Evolutionary conservation across 805 yeast species (phyloP), one percentile per base, ranked within the genome.

Genomic region (Isabelozyma pseudorhagii): DNA sequence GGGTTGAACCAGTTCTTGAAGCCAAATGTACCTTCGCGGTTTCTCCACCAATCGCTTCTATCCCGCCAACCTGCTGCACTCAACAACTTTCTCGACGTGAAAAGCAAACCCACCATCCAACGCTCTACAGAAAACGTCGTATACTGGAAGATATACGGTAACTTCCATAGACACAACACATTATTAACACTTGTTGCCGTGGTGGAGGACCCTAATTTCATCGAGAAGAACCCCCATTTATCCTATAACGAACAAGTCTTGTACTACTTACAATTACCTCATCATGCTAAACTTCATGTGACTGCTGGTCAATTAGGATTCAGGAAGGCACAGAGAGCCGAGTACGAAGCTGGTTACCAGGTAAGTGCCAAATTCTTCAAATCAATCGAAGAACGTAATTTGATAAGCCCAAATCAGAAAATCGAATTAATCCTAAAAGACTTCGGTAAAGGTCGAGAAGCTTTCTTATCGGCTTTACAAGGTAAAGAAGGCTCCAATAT

Each of bases 311-410:
- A 81, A 63, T 74, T 90, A 46, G 99, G 98, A 3, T 93, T 91
- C 75, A 81, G 90, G 61, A 90, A 91, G 61, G 82, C 94, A 14
- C 90, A 90, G 49, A 83, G 97, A 69, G 89, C 96, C 45, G 96
- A 90, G 67, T 89, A 89, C 62, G 99, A 93, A 69, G 97, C 97
- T 1, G 87, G 87, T 11, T 92, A 86, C 75, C 97, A 91, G 66
- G 85, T 93, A 8, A 74, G 91, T 13, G 74, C 91, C 4, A 81
- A 80, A 54, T 76, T 89, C 70, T 90, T 93, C 68, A 78, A 83
- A 53, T 66, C 77, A 55, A 87, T 93, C 63, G 83, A 82, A 68
- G 87, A 84, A 63, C 79, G 75, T 54, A 79, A 78, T 38, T 72
- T 78, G 49, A 64, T 84, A 44, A 79, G 79, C 40, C 69, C 74